A percentile compares a stretch with the other conserved stretches of the same genome.
Conservation (phyloP, 129 eudicot species). For the Logfia minima region DNA sequence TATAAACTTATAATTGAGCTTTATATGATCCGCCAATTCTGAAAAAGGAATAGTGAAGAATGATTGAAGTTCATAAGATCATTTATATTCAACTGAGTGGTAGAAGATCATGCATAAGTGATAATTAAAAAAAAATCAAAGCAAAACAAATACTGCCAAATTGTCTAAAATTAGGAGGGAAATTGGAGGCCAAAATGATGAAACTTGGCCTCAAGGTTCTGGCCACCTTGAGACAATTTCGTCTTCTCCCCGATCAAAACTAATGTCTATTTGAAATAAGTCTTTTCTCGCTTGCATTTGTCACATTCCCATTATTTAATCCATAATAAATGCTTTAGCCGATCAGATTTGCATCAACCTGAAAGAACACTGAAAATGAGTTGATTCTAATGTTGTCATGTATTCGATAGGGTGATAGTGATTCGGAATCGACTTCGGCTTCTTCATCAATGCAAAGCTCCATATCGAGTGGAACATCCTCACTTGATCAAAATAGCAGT, state of each 20-base stretch:
- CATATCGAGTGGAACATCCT: conserved; percentile 24
- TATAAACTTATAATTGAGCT: background rate
- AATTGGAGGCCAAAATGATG: background rate
- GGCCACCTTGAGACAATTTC: background rate
- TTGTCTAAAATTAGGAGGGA: background rate
- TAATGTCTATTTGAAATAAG: background rate
- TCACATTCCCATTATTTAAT: background rate
- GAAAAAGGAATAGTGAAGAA: background rate
- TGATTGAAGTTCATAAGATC: conserved; percentile 13
- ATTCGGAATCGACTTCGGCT: conserved; percentile 49
- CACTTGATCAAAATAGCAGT: conserved; percentile 27
- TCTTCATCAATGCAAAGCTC: conserved; percentile 54
- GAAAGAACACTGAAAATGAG: conserved; percentile 13
- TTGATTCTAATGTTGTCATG: conserved; percentile 9
- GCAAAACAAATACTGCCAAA: background rate
- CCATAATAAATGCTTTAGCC: background rate
- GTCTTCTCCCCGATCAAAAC: background rate
- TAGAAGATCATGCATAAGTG: conserved; percentile 18
- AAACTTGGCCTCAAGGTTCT: background rate
- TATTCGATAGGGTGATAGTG: conserved; percentile 53
- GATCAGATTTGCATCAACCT: conserved; percentile 8
- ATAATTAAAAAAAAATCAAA: background rate
- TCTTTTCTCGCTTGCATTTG: background rate
- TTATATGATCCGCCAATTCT: background rate
- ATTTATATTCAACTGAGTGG: conserved; percentile 18